Percentiles rank a stretch among this genome's conserved stretches.
phyloP scores from a whole-genome alignment of 1,284 basidiomycete genomes.

The Ustilago nuda region DNA sequence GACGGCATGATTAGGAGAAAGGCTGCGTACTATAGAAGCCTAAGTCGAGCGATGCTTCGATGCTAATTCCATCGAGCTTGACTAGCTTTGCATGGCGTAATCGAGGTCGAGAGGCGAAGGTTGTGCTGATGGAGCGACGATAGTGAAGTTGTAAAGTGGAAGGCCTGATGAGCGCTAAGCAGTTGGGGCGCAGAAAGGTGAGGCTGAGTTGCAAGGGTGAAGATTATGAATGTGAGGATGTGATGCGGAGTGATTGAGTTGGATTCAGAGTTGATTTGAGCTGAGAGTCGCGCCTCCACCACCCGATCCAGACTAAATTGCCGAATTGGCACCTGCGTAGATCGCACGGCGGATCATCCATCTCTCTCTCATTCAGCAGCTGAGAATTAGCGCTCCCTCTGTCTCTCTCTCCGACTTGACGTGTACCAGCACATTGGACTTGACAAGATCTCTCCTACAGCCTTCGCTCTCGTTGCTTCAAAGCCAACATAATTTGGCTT shows the following conservation, averaged over 20 bases:
- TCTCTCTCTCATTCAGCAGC: neutral
- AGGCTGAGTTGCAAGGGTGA: neutral
- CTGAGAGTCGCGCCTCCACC: constrained; percentile 15
- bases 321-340: constrained; percentile 18
- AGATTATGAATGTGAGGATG: neutral
- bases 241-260: neutral
- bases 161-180: neutral
- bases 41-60: neutral
- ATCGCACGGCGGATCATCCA: constrained; percentile 6
- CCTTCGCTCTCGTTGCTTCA: neutral
- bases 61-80: neutral
- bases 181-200: neutral
- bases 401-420: neutral
- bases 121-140: neutral
- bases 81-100: constrained; percentile 13
- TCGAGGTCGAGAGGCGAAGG: neutral
- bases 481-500: neutral
- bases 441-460: neutral
- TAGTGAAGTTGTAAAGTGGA: too few relatives aligned
- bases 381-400: neutral
- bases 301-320: constrained; percentile 19
- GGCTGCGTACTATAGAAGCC: neutral
- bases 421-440: constrained; percentile 1
- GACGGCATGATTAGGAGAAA: constrained; percentile 2
- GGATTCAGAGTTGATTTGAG: neutral